phyloP scores from a whole-genome alignment of 176 grass and related monocot species.

The Tuctoria greenei region DNA sequence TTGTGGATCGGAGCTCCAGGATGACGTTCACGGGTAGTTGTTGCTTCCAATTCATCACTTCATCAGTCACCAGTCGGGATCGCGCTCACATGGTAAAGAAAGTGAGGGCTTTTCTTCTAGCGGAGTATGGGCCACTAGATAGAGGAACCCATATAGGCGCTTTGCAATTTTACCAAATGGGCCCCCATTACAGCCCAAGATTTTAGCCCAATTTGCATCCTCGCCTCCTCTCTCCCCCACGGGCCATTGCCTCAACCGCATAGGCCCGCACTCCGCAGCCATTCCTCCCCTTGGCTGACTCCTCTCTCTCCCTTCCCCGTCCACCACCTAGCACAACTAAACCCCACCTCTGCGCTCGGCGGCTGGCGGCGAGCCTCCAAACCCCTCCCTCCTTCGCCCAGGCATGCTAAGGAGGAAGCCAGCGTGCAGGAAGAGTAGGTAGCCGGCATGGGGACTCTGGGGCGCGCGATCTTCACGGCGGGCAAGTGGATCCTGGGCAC shows the following conservation, averaged over 20 bases:
- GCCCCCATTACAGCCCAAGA: background rate
- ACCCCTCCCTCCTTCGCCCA: no score
- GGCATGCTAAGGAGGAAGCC: background rate
- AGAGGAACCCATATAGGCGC: no score
- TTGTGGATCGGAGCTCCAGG: no score
- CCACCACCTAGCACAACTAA: conserved; percentile 27
- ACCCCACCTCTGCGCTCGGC: conserved; percentile 20
- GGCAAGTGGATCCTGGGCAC: conserved; percentile 98
- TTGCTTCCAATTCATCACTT: no score
- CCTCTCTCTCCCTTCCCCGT: no score
- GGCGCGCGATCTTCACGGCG: conserved; percentile 84
- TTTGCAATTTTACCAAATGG: background rate
- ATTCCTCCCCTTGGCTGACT: conserved; percentile 13
- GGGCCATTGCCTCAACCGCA: background rate
- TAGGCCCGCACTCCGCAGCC: background rate
- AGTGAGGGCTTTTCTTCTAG: no score
- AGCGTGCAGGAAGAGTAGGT: background rate
- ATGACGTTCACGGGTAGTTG: no score
- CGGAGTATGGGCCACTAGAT: no score
- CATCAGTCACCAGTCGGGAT: no score
- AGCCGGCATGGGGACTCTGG: conserved; percentile 73
- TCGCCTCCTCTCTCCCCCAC: background rate
- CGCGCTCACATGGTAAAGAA: no score
- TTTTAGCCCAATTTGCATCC: no score
- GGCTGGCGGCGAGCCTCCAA: conserved; percentile 29